Percentiles rank a stretch among this genome's conserved stretches.
phyloP scores from a whole-genome alignment of 2,329 filamentous ascomycete species.

The Ceratocystis cacaofunesta region DNA sequence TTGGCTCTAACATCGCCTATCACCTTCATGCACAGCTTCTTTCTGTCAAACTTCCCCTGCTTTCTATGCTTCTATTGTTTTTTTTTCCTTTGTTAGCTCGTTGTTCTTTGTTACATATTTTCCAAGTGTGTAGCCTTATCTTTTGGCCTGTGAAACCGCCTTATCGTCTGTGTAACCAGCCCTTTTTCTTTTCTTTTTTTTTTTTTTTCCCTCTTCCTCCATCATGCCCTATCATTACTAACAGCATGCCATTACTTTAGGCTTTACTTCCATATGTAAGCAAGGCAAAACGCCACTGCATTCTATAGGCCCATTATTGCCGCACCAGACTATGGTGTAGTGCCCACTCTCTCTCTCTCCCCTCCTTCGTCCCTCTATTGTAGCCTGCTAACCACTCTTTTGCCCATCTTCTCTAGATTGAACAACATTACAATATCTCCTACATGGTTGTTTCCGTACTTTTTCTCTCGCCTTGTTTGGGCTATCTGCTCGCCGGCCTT shows the following conservation, averaged over 20 bases:
- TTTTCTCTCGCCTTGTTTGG: constrained; percentile 51
- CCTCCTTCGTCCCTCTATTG: neutral
- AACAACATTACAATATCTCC: constrained; percentile 41
- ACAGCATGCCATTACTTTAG: constrained; percentile 21
- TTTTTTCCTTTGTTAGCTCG: neutral
- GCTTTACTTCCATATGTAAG: constrained; percentile 35
- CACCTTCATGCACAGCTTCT: too few species aligned
- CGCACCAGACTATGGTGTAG: neutral
- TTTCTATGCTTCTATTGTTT: too few species aligned
- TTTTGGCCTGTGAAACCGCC: too few species aligned
- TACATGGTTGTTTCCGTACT: constrained; percentile 51
- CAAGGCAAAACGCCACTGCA: constrained; percentile 8
- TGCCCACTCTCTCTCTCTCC: neutral
- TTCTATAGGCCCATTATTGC: neutral
- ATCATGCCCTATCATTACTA: neutral
- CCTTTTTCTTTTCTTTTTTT: neutral
- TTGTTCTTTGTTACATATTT: too few species aligned
- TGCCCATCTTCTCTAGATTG: constrained; percentile 8
- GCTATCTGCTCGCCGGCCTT: constrained; percentile 48
- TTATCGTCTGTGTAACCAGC: too few species aligned
- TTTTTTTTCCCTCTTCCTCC: neutral
- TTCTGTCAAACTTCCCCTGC: too few species aligned
- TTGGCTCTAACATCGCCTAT: constrained; percentile 15
- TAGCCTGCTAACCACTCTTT: neutral
- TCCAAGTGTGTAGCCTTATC: too few species aligned